Base-by-base conservation (phyloP, 2,329 filamentous ascomycete genomes). In the Xylaria sp. region DNA sequence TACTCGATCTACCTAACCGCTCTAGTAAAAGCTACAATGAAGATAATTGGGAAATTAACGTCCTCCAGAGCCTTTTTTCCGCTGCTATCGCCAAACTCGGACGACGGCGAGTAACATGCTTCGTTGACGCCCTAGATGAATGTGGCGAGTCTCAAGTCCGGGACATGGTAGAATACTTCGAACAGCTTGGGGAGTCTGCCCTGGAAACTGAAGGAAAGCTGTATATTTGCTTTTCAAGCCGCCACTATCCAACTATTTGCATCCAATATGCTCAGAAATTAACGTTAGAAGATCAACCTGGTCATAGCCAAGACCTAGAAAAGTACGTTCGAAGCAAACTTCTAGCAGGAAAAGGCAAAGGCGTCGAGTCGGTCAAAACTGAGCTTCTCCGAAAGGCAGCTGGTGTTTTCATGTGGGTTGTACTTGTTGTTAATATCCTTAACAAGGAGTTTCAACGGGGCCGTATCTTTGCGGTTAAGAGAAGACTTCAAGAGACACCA, bases 111-210 rank as follows among this genome's bases (percentile, higher is more conserved):
- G 40, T 72, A 38, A 64, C 51, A 46, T 76, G 72, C 33, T 74
- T 75, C 10, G 63, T 77, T 48, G 74, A 77, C 59, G 84, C 84
- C 0, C 74, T 86, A 0, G 84, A 87, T 40, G 85, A 86, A 69
- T 85, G 83, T 64, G 75, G 83, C 9, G 81, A 84, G 59, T 63
- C 74, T 2, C 75, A 86, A 54, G 74, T 82, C 2, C 77, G 77
- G 36, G 77, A 80, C 0, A 85, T 87, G 81, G 73, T 86, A 0
- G 54, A 71, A 0, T 83, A 82, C 62, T 81, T 87, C 15, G 79
- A 84, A 59, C 70, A 78, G 0, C 65, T 86, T 0, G 77, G 79
- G 0, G 71, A 80, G 1, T 9, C 71, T 0, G 76, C 78, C 3
- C 61, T 74, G 0, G 65, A 74, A 6, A 62, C 33, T 0, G 65